Evolutionary conservation across 495 filamentous ascomycete genomes (phyloP).

Genomic region (Pyrenula massariospora): DNA sequence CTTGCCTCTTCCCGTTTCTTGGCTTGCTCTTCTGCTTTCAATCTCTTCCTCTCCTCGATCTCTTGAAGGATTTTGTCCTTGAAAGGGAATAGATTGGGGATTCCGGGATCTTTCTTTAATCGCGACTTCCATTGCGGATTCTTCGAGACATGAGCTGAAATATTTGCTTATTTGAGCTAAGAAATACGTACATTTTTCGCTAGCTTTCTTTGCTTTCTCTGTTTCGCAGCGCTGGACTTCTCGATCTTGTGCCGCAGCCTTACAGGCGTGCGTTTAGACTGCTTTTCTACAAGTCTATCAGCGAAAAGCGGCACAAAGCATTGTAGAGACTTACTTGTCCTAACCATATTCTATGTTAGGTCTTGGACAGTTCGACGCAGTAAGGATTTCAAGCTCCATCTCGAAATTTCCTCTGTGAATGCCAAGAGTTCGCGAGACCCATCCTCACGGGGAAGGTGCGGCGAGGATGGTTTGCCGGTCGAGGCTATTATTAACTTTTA

Average conservation of each 20-base stretch:
- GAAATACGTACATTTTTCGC: slow-evolving; percentile 56
- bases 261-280: slow-evolving; percentile 83
- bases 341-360: slow-evolving; percentile 26
- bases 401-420: neutral
- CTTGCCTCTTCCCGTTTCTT: slow-evolving; percentile 61
- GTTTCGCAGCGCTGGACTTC: slow-evolving; percentile 83
- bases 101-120: slow-evolving; percentile 92
- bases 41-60: slow-evolving; percentile 74
- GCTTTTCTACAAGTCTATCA: slow-evolving; percentile 51
- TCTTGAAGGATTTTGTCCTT: slow-evolving; percentile 90
- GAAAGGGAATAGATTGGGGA: slow-evolving; percentile 94
- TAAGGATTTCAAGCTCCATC: neutral
- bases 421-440: neutral
- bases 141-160: slow-evolving; percentile 19
- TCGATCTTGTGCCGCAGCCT: slow-evolving; percentile 91
- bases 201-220: slow-evolving; percentile 74
- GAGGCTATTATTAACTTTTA: no score
- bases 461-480: no score
- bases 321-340: slow-evolving; percentile 34
- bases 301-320: no score
- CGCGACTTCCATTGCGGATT: slow-evolving; percentile 91
- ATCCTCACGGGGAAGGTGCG: no score
- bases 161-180: neutral
- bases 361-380: no score
- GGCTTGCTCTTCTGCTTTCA: slow-evolving; percentile 69